Percentiles rank a stretch among this genome's conserved stretches.
Conservation (phyloP, 805 yeast species). For the Saccharomycopsis oosterbeekiorum region DNA sequence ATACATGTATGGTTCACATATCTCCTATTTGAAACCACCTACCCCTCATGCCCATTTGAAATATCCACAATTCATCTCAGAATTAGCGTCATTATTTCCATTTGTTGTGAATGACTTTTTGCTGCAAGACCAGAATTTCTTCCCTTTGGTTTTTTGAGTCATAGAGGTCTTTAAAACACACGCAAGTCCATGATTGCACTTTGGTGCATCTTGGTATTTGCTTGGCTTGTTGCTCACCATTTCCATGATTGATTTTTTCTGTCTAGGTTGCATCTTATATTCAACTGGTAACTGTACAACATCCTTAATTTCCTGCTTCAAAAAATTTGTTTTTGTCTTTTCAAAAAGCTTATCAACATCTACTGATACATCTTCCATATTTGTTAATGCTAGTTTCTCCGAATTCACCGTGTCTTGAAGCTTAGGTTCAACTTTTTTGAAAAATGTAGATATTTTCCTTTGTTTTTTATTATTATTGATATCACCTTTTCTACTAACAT, state of each 20-base stretch:
- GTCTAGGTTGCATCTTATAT: background rate
- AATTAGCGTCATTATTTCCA: slow-evolving; percentile 18
- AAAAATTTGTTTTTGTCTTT: background rate
- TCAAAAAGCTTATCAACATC: background rate
- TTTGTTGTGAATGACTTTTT: slow-evolving; percentile 21
- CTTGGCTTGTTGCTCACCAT: background rate
- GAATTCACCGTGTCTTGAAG: background rate
- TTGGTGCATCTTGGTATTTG: slow-evolving; percentile 26
- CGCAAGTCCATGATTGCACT: slow-evolving; percentile 39
- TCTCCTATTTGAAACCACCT: no score
- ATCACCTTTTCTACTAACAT: slow-evolving; percentile 12
- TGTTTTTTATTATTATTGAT: slow-evolving; percentile 12
- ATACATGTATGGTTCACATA: background rate
- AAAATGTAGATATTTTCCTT: slow-evolving; percentile 22
- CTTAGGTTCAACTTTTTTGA: slow-evolving; percentile 14
- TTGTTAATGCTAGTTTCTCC: background rate
- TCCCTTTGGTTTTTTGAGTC: slow-evolving; percentile 35
- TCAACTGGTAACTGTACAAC: background rate
- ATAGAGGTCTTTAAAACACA: slow-evolving; percentile 38
- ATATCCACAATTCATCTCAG: slow-evolving; percentile 37
- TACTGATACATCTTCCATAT: background rate
- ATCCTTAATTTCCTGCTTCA: background rate
- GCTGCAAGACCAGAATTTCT: slow-evolving; percentile 45
- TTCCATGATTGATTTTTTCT: background rate
- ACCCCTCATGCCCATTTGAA: slow-evolving; percentile 40